These are phyloP conservation scores for Erodium maritimum DNA, from an alignment of 345 rosid genomes.

Conservation along the genomic window DNA sequence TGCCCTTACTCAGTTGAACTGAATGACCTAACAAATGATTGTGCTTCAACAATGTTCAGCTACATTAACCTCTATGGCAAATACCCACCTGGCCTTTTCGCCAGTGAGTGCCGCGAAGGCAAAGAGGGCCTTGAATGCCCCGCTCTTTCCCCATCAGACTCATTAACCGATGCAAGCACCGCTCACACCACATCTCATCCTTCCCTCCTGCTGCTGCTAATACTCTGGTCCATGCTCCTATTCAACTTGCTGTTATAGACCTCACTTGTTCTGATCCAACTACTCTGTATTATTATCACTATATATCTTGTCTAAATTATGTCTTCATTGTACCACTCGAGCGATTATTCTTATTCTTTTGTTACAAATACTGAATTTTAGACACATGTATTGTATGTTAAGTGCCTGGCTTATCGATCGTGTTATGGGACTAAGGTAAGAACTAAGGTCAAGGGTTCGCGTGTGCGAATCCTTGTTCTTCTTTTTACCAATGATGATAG, in stretches of 20 bases:
- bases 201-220: conserved; percentile 4
- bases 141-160: conserved; percentile 8
- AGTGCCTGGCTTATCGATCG: neutral
- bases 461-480: too few relatives aligned
- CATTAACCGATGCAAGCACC: neutral
- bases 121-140: conserved; percentile 15
- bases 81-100: neutral
- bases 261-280: neutral
- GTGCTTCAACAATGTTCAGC: conserved; percentile 21
- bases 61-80: conserved; percentile 20
- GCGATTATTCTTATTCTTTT: neutral
- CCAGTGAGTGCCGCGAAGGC: neutral
- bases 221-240: conserved; percentile 1
- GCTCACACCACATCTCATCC: conserved; percentile 5
- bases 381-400: neutral
- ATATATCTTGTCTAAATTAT: neutral
- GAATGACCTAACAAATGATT: conserved; percentile 16
- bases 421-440: too few relatives aligned
- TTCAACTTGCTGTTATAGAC: conserved; percentile 4
- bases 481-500: too few relatives aligned
- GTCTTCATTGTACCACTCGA: neutral
- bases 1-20: conserved; percentile 10
- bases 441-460: too few relatives aligned
- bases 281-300: neutral
- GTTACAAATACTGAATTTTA: neutral